Conservation (phyloP, 225 moss, liverwort and hornwort species). For the Climacium dendroides region DNA sequence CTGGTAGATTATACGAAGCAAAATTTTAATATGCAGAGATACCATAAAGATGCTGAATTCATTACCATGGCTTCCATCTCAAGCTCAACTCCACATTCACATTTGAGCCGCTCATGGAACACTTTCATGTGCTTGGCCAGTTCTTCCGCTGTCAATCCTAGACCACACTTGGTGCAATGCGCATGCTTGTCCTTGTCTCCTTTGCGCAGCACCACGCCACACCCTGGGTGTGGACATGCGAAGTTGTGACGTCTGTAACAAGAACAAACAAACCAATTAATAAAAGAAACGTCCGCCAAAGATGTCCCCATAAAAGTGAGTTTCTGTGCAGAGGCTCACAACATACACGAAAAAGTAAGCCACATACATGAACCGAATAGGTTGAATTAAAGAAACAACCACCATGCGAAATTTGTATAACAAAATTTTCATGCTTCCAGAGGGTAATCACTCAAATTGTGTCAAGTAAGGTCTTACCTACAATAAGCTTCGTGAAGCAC, state of each 20-base stretch:
- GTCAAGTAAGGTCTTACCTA: conserved; percentile 6
- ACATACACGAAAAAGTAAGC: neutral
- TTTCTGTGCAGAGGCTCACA: neutral
- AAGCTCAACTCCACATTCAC: conserved; percentile 72
- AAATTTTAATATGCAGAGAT: neutral
- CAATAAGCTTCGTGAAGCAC: conserved; percentile 93
- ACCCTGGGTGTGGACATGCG: conserved; percentile 70
- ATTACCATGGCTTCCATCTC: conserved; percentile 98
- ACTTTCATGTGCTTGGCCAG: conserved; percentile 82
- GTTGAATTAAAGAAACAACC: neutral
- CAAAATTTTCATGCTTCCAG: neutral
- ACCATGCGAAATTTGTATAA: neutral
- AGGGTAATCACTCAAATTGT: neutral
- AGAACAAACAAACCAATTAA: neutral
- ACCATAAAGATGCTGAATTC: neutral
- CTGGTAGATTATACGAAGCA: neutral
- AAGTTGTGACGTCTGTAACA: conserved; percentile 67
- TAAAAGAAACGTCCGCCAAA: neutral
- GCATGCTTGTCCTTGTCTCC: conserved; percentile 86
- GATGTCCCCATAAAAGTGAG: neutral
- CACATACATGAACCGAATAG: neutral
- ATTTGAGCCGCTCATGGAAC: conserved; percentile 79
- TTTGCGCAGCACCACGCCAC: conserved; percentile 77
- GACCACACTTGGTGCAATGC: conserved; percentile 77
- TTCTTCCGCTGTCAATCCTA: conserved; percentile 63